Evolutionary conservation across 345 rosid genomes (phyloP).

Genomic region (Populus alba): DNA sequence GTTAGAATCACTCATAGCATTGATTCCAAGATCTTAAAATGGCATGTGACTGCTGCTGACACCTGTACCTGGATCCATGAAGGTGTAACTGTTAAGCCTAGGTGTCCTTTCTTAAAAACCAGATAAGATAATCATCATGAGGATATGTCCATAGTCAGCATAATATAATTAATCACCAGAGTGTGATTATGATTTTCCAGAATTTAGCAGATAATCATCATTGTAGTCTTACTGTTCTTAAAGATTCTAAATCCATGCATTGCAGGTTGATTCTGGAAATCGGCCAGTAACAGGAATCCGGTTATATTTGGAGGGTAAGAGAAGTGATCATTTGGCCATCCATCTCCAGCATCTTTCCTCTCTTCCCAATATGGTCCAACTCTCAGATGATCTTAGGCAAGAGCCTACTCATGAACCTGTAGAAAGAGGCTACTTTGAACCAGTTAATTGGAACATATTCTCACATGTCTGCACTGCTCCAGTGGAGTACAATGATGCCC

Average conservation of each 20-base stretch:
- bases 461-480: slow-evolving; percentile 92
- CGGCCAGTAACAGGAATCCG: slow-evolving; percentile 88
- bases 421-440: slow-evolving; percentile 65
- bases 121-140: background rate
- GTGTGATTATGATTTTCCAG: background rate
- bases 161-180: background rate
- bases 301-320: slow-evolving; percentile 87
- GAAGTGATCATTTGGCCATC: slow-evolving; percentile 77
- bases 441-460: slow-evolving; percentile 90
- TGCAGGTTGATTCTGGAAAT: slow-evolving; percentile 75
- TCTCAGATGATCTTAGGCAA: slow-evolving; percentile 53
- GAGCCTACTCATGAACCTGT: slow-evolving; percentile 47
- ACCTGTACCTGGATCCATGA: background rate
- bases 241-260: slow-evolving; percentile 1
- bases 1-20: background rate
- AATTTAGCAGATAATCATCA: background rate
- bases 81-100: background rate
- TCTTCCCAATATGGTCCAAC: slow-evolving; percentile 58
- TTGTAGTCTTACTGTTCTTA: slow-evolving; percentile 10
- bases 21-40: slow-evolving; percentile 1
- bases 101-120: background rate
- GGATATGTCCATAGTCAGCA: background rate
- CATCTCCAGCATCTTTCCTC: slow-evolving; percentile 86
- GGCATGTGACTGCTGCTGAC: background rate
- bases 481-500: slow-evolving; percentile 57